Conservation (phyloP, 2,329 filamentous ascomycete genomes). For the Pestalotiopsis sp. region DNA sequence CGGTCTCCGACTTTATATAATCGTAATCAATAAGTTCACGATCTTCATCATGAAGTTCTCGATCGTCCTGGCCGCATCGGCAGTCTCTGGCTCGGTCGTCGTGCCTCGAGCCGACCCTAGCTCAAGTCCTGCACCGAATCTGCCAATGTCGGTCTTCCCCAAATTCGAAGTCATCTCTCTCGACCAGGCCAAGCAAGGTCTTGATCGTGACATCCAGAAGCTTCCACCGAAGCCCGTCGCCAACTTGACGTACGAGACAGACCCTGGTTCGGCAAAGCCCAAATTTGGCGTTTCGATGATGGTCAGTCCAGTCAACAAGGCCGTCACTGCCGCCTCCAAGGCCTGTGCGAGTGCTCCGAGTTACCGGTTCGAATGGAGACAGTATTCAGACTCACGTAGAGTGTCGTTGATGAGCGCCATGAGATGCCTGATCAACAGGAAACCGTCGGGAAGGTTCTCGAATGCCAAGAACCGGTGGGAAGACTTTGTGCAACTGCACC, state of each 20-base stretch:
- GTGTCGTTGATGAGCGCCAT: slow-evolving; percentile 31
- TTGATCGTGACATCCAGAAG: slow-evolving; percentile 3
- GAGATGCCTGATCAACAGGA: slow-evolving; percentile 31
- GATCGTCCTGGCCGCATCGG: slow-evolving; percentile 4
- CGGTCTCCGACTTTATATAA: neutral
- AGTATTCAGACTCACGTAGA: slow-evolving; percentile 32
- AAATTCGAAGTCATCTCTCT: slow-evolving; percentile 3
- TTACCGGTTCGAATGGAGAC: slow-evolving; percentile 34
- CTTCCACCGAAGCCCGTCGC: neutral
- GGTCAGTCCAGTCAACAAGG: neutral
- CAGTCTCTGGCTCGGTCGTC: neutral
- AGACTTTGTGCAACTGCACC: slow-evolving; percentile 35
- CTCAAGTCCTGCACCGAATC: neutral
- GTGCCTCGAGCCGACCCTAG: neutral
- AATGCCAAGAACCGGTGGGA: slow-evolving; percentile 34
- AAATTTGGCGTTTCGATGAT: neutral
- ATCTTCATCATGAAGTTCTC: neutral
- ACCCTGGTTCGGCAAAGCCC: neutral
- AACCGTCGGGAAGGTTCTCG: slow-evolving; percentile 27
- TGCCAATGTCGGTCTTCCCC: slow-evolving; percentile 2
- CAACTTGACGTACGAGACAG: slow-evolving; percentile 5
- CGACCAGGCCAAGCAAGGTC: slow-evolving; percentile 1
- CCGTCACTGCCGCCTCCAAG: neutral
- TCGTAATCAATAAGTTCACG: neutral
- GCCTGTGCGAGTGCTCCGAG: slow-evolving; percentile 27